phyloP scores from a whole-genome alignment of 1,284 basidiomycete genomes.

The Thecaphora thlaspeos region DNA sequence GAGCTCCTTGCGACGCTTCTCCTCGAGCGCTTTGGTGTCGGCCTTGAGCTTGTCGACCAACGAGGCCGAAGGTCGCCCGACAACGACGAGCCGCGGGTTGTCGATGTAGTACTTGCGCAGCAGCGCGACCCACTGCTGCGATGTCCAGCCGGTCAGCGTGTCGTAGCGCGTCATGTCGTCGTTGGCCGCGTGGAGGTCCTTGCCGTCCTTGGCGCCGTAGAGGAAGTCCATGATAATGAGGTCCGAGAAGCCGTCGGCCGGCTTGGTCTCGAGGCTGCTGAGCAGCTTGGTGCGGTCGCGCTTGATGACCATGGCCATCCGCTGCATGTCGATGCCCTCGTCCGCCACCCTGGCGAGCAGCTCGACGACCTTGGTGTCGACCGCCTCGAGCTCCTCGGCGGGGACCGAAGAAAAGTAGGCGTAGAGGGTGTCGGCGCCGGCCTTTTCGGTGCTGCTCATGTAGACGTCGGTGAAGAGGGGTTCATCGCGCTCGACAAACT shows the following conservation, averaged over 20 bases:
- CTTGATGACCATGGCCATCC: slow-evolving; percentile 84
- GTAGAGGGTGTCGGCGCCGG: slow-evolving; percentile 70
- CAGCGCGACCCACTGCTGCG: slow-evolving; percentile 75
- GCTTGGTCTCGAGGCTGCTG: slow-evolving; percentile 59
- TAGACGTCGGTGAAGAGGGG: slow-evolving; percentile 83
- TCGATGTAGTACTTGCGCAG: slow-evolving; percentile 67
- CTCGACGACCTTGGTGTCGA: slow-evolving; percentile 70
- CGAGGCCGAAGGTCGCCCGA: slow-evolving; percentile 84
- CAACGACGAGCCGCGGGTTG: slow-evolving; percentile 61
- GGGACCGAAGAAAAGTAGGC: slow-evolving; percentile 84
- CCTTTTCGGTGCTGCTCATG: slow-evolving; percentile 72
- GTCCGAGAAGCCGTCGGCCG: slow-evolving; percentile 65
- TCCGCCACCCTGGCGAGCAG: slow-evolving; percentile 72
- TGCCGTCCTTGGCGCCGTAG: slow-evolving; percentile 81
- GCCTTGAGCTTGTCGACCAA: slow-evolving; percentile 78
- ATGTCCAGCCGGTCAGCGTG: slow-evolving; percentile 67
- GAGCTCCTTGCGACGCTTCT: slow-evolving; percentile 69
- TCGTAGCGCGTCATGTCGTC: slow-evolving; percentile 77
- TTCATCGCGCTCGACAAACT: slow-evolving; percentile 86
- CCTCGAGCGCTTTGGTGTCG: slow-evolving; percentile 77
- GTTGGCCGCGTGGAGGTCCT: slow-evolving; percentile 72
- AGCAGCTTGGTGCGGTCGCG: slow-evolving; percentile 76
- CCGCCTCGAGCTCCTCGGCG: slow-evolving; percentile 71
- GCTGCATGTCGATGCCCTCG: slow-evolving; percentile 83
- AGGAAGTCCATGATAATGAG: slow-evolving; percentile 69